Evolutionary conservation across 805 yeast species (phyloP), one percentile per base, ranked within the genome.

Genomic region (Komagataella ulmi): DNA sequence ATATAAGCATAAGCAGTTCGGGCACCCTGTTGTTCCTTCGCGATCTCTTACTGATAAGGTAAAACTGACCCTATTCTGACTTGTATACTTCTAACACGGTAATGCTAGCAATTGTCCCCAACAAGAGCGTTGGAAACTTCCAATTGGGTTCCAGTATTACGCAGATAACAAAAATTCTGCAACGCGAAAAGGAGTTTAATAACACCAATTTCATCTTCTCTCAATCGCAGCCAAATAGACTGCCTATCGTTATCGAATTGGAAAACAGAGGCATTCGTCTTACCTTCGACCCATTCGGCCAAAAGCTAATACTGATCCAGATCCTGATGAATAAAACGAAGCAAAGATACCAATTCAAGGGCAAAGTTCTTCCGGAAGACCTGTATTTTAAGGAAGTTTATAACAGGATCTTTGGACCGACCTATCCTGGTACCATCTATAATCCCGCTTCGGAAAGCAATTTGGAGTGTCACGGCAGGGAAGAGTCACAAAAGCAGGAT

Each of bases 391-490:
- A 72, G 48, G 62, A 67, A 17, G 67, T 80, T 2, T 80, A 80
- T 61, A 78, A 79, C 57, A 75, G 72, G 58, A 66, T 73, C 2
- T 77, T 80, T 59, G 86, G 86, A 0, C 85, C 85, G 1, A 80
- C 85, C 0, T 78, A 75, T 54, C 81, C 83, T 1, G 85, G 85
- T 0, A 61, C 57, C 24, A 56, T 69, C 7, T 61, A 66, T 47
- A 51, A 52, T 1, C 55, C 53, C 3, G 47, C 57, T 17, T 58
- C 61, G 12, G 55, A 60, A 21, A 30, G 10, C 6, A 30, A 30
- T 5, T 30, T n/a, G 14, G 40, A 30, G 40, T 10, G 14, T 30
- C 40, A 30, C 40, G 14, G 10, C 3, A 12, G 5, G 14, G n/a
- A 30, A 10, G 40, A 30, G 14, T 30, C n/a, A 14, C 40, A 30